Percentiles rank a stretch among this genome's conserved stretches.
phyloP scores from a whole-genome alignment of 2,329 filamentous ascomycete genomes.

The Fusarium sp. region DNA sequence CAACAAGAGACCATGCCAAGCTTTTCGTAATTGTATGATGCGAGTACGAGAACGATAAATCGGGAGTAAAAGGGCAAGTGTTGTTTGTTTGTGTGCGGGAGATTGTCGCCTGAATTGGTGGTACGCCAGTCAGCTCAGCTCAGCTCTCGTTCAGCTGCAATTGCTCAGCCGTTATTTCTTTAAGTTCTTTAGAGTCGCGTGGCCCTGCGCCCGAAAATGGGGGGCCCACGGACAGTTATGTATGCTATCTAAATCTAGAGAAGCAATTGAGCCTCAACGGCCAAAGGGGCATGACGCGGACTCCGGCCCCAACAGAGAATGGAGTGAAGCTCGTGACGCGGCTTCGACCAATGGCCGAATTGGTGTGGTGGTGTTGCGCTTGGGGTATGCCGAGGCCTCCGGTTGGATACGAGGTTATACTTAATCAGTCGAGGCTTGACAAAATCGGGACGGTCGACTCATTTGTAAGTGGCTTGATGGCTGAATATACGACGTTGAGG shows the following conservation, averaged over 20 bases:
- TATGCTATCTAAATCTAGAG: slow-evolving; percentile 9
- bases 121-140: slow-evolving; percentile 21
- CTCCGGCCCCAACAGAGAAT: slow-evolving; percentile 31
- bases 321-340: slow-evolving; percentile 44
- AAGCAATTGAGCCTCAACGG: slow-evolving; percentile 29
- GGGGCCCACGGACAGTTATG: slow-evolving; percentile 21
- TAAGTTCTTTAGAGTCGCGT: slow-evolving; percentile 5
- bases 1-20: slow-evolving; percentile 2
- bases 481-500: slow-evolving; percentile 12
- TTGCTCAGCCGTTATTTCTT: slow-evolving; percentile 1
- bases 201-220: slow-evolving; percentile 8
- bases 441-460: neutral
- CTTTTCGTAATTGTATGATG: neutral
- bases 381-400: slow-evolving; percentile 40
- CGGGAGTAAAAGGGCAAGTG: slow-evolving; percentile 12
- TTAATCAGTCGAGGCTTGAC: slow-evolving; percentile 11
- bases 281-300: slow-evolving; percentile 38
- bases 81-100: slow-evolving; percentile 1
- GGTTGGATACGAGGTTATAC: slow-evolving; percentile 38
- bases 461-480: slow-evolving; percentile 17
- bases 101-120: slow-evolving; percentile 20
- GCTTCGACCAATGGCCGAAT: slow-evolving; percentile 33
- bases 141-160: slow-evolving; percentile 7
- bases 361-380: slow-evolving; percentile 39
- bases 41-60: neutral